A percentile compares a stretch with the other conserved stretches of the same genome.
These are phyloP conservation scores for Pezicula radicicola DNA, from an alignment of 2,329 filamentous ascomycete species.

Conservation along the genomic window DNA sequence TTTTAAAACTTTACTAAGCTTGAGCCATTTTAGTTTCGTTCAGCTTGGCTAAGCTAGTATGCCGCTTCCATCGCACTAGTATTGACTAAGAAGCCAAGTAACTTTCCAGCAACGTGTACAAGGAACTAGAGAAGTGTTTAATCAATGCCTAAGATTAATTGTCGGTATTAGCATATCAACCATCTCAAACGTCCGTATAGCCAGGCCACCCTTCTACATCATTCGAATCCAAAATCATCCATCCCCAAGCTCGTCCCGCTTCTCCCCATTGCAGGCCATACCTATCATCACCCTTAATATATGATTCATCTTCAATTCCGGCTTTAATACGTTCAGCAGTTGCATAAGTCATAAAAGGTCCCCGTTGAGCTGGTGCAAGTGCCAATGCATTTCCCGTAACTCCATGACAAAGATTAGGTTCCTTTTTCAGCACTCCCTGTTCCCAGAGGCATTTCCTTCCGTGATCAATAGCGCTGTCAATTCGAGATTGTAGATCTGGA, in stretches of 20 bases:
- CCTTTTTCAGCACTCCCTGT: constrained; percentile 56
- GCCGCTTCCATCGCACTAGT: too few relatives aligned
- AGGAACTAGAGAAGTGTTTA: too few relatives aligned
- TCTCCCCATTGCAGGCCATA: constrained; percentile 47
- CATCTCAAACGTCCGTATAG: too few relatives aligned
- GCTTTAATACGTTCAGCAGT: constrained; percentile 53
- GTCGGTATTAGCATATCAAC: too few relatives aligned
- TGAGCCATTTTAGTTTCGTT: too few relatives aligned
- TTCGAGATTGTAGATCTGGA: constrained; percentile 47
- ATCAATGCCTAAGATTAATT: too few relatives aligned
- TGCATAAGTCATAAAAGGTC: constrained; percentile 57
- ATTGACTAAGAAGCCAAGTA: too few relatives aligned
- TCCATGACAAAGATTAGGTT: constrained; percentile 64
- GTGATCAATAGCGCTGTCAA: constrained; percentile 48
- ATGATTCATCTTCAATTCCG: constrained; percentile 47
- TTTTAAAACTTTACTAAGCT: too few relatives aligned
- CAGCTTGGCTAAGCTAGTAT: too few relatives aligned
- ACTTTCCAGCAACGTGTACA: too few relatives aligned
- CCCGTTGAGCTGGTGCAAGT: constrained; percentile 30
- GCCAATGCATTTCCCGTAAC: constrained; percentile 60
- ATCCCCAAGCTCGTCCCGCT: constrained; percentile 44
- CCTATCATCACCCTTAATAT: constrained; percentile 47
- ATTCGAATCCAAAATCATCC: constrained; percentile 27
- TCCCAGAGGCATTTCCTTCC: constrained; percentile 52
- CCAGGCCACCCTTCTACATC: too few relatives aligned